phyloP scores from a whole-genome alignment of 352 stramenopile species.

The Thalassiosira mediterranea region DNA sequence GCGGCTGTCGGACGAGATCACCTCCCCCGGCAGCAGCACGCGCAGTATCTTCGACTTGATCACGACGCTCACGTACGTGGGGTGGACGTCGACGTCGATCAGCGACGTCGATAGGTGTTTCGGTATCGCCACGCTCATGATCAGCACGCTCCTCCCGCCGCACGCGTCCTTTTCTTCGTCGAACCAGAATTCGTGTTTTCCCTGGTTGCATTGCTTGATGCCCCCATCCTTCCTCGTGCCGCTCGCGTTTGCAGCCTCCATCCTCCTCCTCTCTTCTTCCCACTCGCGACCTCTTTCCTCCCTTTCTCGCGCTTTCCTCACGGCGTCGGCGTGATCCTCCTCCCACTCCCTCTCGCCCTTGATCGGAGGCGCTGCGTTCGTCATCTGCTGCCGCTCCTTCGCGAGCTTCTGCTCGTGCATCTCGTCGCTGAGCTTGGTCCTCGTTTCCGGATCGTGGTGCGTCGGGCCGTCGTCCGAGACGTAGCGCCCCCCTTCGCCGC shows the following conservation, averaged over 20 bases:
- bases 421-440: conserved; percentile 90
- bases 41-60: conserved; percentile 91
- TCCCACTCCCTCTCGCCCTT: conserved; percentile 87
- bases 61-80: conserved; percentile 91
- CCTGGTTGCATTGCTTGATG: conserved; percentile 90
- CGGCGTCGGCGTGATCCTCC: conserved; percentile 85
- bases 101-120: conserved; percentile 90
- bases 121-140: conserved; percentile 87
- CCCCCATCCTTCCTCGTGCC: conserved; percentile 15
- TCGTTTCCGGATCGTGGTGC: conserved; percentile 56
- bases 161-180: conserved; percentile 63
- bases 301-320: conserved; percentile 49
- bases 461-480: conserved; percentile 51
- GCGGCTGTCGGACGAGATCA: conserved; percentile 61
- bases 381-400: conserved; percentile 86
- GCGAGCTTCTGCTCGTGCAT: conserved; percentile 92
- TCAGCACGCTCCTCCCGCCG: conserved; percentile 67
- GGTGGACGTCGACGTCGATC: conserved; percentile 93
- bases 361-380: conserved; percentile 81
- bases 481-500: conserved; percentile 11
- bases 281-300: conserved; percentile 30
- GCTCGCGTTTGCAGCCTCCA: not conserved
- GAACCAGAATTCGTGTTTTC: conserved; percentile 89
- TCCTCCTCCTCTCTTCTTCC: no score
- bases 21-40: conserved; percentile 77